Conservation (phyloP, 2,329 filamentous ascomycete species). For the Salinomyces thailandicus region DNA sequence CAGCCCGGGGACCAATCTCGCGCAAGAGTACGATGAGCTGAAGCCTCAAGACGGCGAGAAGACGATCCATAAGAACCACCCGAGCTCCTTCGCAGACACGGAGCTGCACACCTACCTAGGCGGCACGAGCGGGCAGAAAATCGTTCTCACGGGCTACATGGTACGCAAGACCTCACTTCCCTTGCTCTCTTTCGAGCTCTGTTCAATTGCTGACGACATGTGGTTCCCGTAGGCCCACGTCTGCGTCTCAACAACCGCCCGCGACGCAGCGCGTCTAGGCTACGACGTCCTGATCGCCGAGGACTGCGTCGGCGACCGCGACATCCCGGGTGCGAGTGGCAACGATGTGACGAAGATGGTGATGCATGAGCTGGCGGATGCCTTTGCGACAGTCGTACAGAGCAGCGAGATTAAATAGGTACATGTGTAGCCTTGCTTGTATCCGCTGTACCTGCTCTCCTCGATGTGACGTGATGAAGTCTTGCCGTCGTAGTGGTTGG, state of each 20-base stretch:
- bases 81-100: slow-evolving; percentile 52
- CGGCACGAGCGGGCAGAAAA: slow-evolving; percentile 42
- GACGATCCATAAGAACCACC: slow-evolving; percentile 47
- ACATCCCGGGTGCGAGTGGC: slow-evolving; percentile 52
- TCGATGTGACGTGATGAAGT: too few species aligned
- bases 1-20: slow-evolving; percentile 50
- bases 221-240: slow-evolving; percentile 47
- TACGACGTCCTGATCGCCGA: slow-evolving; percentile 53
- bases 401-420: slow-evolving; percentile 37
- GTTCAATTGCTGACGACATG: not conserved
- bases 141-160: slow-evolving; percentile 54
- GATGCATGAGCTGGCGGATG: slow-evolving; percentile 52
- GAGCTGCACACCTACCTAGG: slow-evolving; percentile 47
- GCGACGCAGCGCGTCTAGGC: slow-evolving; percentile 49
- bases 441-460: too few species aligned
- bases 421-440: too few species aligned
- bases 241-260: slow-evolving; percentile 52
- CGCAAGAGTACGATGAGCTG: slow-evolving; percentile 51
- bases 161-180: slow-evolving; percentile 10
- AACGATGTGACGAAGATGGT: slow-evolving; percentile 44
- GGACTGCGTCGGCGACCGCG: slow-evolving; percentile 55
- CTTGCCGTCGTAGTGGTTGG: too few species aligned
- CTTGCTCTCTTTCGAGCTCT: not conserved
- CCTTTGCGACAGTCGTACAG: slow-evolving; percentile 50
- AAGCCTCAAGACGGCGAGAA: slow-evolving; percentile 45